Evolutionary conservation across 2,329 filamentous ascomycete genomes (phyloP), one percentile per base, ranked within the genome.

Genomic region (Diaporthe sp.): DNA sequence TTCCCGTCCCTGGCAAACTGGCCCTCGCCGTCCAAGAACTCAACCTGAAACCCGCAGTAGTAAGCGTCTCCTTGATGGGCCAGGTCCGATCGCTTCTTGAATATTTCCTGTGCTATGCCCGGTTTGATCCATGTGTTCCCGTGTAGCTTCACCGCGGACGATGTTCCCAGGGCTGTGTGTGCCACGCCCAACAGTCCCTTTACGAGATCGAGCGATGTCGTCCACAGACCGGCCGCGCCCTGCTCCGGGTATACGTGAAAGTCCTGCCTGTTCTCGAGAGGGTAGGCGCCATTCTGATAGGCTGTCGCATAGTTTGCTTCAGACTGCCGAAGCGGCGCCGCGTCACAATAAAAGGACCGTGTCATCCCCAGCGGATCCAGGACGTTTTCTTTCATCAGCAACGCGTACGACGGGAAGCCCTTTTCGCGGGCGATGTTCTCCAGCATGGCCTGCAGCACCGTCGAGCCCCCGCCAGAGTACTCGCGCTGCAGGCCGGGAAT

Each of bases 201-300:
- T 3, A 68, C 69, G 22, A 74, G 69, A 13, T 74, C 72, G n/a
- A 47, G 44, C 15, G 72, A 63, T 4, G 72, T 74, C n/a, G 72
- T 74, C 72, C 72, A 74, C 5, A 74, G 39, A 19, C 72, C 72
- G 12, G 72, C 72, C 12, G 72, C 72, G 13, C 72, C 72, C 56
- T 74, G 72, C 42, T 74, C 72, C 10, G 72, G 72, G n/a, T 74
- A 50, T 2, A 74, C 47, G 42, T 74, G 68, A 25, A 71, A 74
- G 42, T 15, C n/a, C 39, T 71, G 50, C 39, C 68, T 69, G 22
- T 42, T 17, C 39, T 66, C 72, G 10, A 74, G 59, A 25, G 47
- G 39, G 15, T 51, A 30, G 15, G 4, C 25, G 25, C 72, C 69
- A n/a, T 74, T 74, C n/a, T 71, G 72, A 13, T 74, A 74, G 12